Conservation (phyloP, 306 rosid species). For the Cicer judaicum region DNA sequence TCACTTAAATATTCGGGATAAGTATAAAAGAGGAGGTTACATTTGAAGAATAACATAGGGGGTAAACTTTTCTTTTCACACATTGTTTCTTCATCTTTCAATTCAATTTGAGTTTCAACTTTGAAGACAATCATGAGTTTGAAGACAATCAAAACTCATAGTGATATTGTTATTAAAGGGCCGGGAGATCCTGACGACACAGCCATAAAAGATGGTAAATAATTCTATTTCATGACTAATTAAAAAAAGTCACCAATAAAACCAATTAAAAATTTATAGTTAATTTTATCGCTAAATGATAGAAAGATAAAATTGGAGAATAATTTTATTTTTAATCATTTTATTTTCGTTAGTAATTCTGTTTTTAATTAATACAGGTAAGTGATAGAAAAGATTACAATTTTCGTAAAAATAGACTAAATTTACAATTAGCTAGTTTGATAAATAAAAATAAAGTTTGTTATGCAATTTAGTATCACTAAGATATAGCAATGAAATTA, state of each 20-base stretch:
- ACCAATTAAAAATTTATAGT: background rate
- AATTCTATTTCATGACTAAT: background rate
- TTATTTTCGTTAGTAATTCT: no score
- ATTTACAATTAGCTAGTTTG: no score
- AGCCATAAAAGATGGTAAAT: background rate
- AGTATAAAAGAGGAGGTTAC: background rate
- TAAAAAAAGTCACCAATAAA: background rate
- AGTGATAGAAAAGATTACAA: no score
- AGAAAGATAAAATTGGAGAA: no score
- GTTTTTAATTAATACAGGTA: no score
- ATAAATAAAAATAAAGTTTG: no score
- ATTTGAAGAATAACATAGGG: background rate
- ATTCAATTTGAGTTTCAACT: background rate
- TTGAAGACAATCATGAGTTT: background rate
- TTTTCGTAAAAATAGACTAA: no score
- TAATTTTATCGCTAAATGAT: no score
- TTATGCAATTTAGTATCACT: no score
- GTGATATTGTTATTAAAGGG: background rate
- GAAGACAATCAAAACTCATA: background rate
- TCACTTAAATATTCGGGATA: conserved; percentile 10
- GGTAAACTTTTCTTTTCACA: background rate
- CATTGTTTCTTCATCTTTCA: background rate
- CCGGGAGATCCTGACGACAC: background rate
- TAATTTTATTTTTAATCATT: no score
- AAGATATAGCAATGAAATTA: no score